phyloP scores from a whole-genome alignment of 805 yeast species.

The Grigorovia humatica region DNA sequence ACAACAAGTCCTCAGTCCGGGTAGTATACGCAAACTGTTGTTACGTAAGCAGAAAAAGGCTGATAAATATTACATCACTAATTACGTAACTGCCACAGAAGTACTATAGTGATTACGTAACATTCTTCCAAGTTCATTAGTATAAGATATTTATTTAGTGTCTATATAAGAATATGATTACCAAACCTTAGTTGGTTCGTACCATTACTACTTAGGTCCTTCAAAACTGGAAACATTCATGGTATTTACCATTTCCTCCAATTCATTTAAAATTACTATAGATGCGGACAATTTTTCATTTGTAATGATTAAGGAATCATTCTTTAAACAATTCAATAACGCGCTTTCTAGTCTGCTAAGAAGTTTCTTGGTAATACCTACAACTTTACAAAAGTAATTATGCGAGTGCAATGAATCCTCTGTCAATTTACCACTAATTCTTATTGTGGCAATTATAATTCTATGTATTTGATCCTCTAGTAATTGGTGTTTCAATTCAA shows the following conservation, averaged over 20 bases:
- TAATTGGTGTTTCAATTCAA: constrained; percentile 22
- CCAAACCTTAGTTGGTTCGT: background rate
- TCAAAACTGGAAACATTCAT: background rate
- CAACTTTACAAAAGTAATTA: constrained; percentile 35
- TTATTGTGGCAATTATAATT: constrained; percentile 33
- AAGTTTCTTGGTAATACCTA: constrained; percentile 30
- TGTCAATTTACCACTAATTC: constrained; percentile 34
- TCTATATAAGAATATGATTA: background rate
- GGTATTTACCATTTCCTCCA: background rate
- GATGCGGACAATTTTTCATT: constrained; percentile 8
- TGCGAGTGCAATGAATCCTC: constrained; percentile 37
- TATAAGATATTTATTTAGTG: background rate
- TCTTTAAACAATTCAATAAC: constrained; percentile 9
- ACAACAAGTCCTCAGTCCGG: background rate
- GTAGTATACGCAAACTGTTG: background rate
- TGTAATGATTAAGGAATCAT: constrained; percentile 12
- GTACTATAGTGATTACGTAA: background rate
- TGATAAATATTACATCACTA: too few relatives aligned
- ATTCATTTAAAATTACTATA: constrained; percentile 3
- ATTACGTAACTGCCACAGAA: too few relatives aligned
- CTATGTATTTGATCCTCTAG: constrained; percentile 34
- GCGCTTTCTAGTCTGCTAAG: constrained; percentile 14
- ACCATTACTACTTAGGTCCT: background rate
- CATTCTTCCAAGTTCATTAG: background rate
- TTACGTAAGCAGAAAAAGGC: background rate